phyloP scores from a whole-genome alignment of 257 asterid species.

The Jacaranda mimosifolia region DNA sequence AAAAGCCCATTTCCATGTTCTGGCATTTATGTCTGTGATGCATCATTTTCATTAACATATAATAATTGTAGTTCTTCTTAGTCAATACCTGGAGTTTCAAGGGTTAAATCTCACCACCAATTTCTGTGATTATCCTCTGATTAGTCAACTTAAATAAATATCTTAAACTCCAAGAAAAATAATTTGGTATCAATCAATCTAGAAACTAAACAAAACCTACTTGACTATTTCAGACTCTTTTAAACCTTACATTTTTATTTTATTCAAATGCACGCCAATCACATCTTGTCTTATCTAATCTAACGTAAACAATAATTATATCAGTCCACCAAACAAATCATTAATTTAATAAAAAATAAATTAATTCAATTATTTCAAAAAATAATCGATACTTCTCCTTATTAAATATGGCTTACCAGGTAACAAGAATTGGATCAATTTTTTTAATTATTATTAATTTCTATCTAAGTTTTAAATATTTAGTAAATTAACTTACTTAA shows the following conservation, averaged over 20 bases:
- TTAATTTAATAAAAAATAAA: not conserved
- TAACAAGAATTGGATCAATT: not conserved
- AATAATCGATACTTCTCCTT: not conserved
- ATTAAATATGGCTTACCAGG: not conserved
- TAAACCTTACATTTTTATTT: not conserved
- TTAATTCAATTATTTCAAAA: not conserved
- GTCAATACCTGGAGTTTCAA: no score
- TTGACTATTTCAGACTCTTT: not conserved
- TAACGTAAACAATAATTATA: not conserved
- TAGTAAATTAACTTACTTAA: not conserved
- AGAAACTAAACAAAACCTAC: not conserved
- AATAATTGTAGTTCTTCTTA: not conserved
- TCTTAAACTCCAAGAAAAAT: no score
- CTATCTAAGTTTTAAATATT: no score
- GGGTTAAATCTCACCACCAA: no score
- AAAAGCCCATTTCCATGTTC: not conserved
- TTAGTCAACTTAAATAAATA: no score
- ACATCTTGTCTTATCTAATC: not conserved
- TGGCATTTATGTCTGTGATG: not conserved
- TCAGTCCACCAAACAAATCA: conserved; percentile 1
- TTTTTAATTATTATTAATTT: not conserved
- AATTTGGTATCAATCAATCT: not conserved
- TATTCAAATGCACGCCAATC: not conserved
- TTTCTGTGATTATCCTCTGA: no score
- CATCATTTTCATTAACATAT: not conserved